phyloP scores from a whole-genome alignment of 1,284 basidiomycete genomes.

The Pholiota adiposa region DNA sequence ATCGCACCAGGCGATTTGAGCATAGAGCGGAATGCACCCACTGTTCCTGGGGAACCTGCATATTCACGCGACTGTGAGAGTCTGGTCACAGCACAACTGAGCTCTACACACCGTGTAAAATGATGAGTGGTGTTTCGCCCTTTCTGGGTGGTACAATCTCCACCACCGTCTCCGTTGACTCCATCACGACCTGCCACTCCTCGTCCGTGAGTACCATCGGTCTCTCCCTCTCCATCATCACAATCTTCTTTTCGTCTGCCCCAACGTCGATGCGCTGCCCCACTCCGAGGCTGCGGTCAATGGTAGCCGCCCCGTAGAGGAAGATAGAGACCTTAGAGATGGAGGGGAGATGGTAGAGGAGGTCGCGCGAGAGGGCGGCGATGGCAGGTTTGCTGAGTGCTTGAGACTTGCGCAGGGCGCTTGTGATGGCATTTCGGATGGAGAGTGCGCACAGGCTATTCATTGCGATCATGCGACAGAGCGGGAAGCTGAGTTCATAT shows the following conservation, averaged over 20 bases:
- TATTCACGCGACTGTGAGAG: background rate
- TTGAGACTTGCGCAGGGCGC: background rate
- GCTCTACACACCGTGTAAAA: constrained; percentile 1
- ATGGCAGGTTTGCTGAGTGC: background rate
- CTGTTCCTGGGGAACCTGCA: background rate
- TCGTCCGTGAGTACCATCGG: background rate
- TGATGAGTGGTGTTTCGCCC: background rate
- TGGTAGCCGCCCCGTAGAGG: background rate
- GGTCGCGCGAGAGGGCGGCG: background rate
- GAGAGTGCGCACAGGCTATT: constrained; percentile 6
- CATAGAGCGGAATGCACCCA: background rate
- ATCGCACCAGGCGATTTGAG: background rate
- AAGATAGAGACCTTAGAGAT: constrained; percentile 5
- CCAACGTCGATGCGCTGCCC: background rate
- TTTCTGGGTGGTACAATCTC: background rate
- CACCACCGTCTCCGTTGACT: constrained; percentile 4
- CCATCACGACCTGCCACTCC: constrained; percentile 5
- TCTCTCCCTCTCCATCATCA: too few relatives aligned
- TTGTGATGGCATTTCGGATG: constrained; percentile 1
- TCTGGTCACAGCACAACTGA: background rate
- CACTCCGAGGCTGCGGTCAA: background rate
- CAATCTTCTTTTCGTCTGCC: too few relatives aligned
- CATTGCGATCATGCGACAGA: too few relatives aligned
- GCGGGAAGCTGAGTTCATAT: too few relatives aligned
- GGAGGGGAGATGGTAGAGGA: constrained; percentile 1